These are phyloP conservation scores for Vanrija humicola DNA, from an alignment of 1,284 basidiomycete genomes.

Conservation along the genomic window DNA sequence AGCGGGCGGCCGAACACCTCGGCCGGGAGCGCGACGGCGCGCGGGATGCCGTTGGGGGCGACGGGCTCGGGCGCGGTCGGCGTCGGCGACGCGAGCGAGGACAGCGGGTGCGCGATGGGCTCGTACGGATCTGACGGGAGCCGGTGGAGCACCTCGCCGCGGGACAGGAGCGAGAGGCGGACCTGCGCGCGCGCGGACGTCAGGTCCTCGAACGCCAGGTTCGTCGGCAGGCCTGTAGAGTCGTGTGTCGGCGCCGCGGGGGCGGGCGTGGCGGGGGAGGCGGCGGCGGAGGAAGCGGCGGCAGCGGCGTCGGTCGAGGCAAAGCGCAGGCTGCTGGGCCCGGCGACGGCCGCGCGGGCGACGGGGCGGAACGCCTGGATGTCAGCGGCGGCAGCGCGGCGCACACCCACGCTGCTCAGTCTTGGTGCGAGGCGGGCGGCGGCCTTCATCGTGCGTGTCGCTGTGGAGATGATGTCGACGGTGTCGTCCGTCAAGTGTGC, in stretches of 20 bases:
- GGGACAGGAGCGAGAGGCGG: constrained; percentile 6
- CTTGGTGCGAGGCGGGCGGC: constrained; percentile 13
- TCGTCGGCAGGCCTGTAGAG: constrained; percentile 17
- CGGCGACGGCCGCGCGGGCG: constrained; percentile 14
- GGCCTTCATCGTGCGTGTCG: constrained; percentile 12
- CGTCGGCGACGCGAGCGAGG: constrained; percentile 34
- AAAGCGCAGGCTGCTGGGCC: constrained; percentile 14
- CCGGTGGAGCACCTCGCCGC: constrained; percentile 12
- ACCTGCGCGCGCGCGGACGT: constrained; percentile 4
- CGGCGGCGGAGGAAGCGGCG: neutral
- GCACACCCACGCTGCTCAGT: constrained; percentile 11
- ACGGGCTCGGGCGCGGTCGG: constrained; percentile 20
- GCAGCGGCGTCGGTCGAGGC: constrained; percentile 8
- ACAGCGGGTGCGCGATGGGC: constrained; percentile 41
- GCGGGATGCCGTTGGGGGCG: neutral
- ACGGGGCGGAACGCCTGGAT: constrained; percentile 8
- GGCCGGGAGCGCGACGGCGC: constrained; percentile 38
- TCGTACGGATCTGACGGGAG: constrained; percentile 6
- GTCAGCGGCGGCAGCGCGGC: neutral
- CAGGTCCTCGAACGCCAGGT: constrained; percentile 30
- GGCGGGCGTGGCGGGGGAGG: neutral
- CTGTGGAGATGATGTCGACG: neutral
- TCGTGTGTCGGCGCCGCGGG: neutral
- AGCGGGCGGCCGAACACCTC: constrained; percentile 76
- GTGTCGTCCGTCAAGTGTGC: too few species aligned